These are phyloP conservation scores for Fragaria nilgerrensis DNA, from an alignment of 306 rosid species.

Conservation along the genomic window DNA sequence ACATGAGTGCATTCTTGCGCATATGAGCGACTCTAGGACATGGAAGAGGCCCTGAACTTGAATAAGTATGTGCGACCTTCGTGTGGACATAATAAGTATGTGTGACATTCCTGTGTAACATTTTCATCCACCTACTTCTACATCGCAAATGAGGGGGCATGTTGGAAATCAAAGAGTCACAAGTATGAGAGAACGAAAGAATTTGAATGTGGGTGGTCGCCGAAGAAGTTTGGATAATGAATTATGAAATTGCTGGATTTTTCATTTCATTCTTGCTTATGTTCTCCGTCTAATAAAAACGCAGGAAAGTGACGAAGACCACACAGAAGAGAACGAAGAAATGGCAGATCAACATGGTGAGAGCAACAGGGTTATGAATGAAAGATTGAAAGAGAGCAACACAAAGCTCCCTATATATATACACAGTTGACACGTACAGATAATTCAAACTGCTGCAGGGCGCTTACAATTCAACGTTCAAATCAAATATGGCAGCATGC, in stretches of 20 bases:
- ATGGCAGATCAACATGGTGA: not conserved
- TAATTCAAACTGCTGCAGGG: not conserved
- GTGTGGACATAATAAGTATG: not conserved
- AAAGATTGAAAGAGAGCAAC: not conserved
- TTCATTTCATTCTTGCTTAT: not conserved
- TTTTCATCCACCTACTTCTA: not conserved
- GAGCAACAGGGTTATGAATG: not conserved
- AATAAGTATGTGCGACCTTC: not conserved
- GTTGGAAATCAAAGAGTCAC: not conserved
- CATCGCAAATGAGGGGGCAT: not conserved
- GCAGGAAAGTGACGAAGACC: conserved; percentile 13
- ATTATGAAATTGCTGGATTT: not conserved
- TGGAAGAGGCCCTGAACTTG: not conserved
- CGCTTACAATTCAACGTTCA: not conserved
- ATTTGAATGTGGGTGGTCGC: not conserved
- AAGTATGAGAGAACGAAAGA: not conserved
- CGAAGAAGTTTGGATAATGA: not conserved
- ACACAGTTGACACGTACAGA: not conserved
- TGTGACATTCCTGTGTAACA: not conserved
- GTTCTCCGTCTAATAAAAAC: not conserved
- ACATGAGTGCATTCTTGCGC: not conserved
- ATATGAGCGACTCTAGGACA: not conserved
- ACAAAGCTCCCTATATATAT: not conserved
- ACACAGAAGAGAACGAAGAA: conserved; percentile 14
- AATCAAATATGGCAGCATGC: not conserved